These are phyloP conservation scores for Nymphaea colorata DNA, from an alignment of 164 flowering plant genomes.

Conservation along the genomic window DNA sequence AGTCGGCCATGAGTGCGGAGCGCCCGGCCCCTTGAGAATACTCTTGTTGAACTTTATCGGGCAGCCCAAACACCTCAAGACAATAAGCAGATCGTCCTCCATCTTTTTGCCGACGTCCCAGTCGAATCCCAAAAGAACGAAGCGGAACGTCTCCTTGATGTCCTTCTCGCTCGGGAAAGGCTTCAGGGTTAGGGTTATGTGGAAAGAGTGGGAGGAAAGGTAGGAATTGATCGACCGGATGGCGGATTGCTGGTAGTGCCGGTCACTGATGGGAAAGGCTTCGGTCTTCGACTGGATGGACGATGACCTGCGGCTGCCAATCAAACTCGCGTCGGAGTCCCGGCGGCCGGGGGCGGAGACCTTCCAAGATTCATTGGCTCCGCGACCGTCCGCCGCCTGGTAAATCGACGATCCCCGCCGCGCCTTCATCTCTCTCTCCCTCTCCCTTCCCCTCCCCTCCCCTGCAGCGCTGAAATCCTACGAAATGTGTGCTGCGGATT, in stretches of 20 bases:
- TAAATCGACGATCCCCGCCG: not conserved
- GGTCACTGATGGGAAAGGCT: conserved; percentile 32
- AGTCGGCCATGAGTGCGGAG: conserved; percentile 76
- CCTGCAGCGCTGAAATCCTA: too few relatives aligned
- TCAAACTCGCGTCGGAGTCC: conserved; percentile 55
- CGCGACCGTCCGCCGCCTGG: not conserved
- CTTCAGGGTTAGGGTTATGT: conserved; percentile 27
- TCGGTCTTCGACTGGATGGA: conserved; percentile 14
- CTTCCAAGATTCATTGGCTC: not conserved
- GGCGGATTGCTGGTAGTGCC: conserved; percentile 40
- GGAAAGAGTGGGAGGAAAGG: conserved; percentile 36
- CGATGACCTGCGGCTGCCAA: conserved; percentile 46
- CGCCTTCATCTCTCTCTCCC: not conserved
- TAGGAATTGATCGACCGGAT: conserved; percentile 50
- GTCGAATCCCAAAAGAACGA: conserved; percentile 38
- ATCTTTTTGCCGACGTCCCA: conserved; percentile 24
- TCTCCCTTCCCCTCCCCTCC: not conserved
- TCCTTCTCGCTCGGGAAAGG: conserved; percentile 62
- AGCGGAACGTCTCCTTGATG: conserved; percentile 37
- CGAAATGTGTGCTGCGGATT: not conserved
- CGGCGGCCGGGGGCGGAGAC: conserved; percentile 11
- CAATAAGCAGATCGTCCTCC: conserved; percentile 55
- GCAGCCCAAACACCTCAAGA: conserved; percentile 43
- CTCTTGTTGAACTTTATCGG: conserved; percentile 66
- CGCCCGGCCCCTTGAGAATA: conserved; percentile 52